phyloP scores from a whole-genome alignment of 176 grass and related monocot species.

The Dactylis glomerata region DNA sequence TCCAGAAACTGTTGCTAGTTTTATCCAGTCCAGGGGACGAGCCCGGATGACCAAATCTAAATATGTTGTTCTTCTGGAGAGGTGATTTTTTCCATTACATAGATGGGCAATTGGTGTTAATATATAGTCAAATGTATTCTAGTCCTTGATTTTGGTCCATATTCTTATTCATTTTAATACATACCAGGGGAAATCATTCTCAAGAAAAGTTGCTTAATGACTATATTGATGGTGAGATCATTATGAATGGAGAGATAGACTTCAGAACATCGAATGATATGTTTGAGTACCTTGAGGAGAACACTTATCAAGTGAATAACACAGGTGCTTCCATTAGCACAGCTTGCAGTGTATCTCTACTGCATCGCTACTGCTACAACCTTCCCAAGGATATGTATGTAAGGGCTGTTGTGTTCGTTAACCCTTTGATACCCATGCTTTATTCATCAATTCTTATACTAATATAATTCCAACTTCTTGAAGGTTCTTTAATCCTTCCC shows the following conservation, averaged over 20 bases:
- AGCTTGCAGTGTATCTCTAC: slow-evolving; percentile 74
- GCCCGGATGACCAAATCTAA: slow-evolving; percentile 84
- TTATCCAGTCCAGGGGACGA: slow-evolving; percentile 91
- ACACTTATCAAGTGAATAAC: slow-evolving; percentile 58
- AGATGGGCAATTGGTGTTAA: background rate
- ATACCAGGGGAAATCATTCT: slow-evolving; percentile 67
- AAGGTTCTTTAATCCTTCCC: slow-evolving; percentile 82
- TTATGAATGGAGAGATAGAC: slow-evolving; percentile 81
- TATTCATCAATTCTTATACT: slow-evolving; percentile 13
- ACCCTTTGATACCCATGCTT: background rate
- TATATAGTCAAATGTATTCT: slow-evolving; percentile 15
- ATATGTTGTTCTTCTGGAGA: slow-evolving; percentile 86
- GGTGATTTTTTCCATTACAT: slow-evolving; percentile 35
- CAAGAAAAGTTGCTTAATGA: slow-evolving; percentile 73
- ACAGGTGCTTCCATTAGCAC: slow-evolving; percentile 94
- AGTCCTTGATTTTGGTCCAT: background rate
- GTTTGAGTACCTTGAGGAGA: slow-evolving; percentile 75
- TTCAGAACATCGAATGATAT: slow-evolving; percentile 65
- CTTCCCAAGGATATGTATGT: slow-evolving; percentile 87
- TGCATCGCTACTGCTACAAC: slow-evolving; percentile 80
- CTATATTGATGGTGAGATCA: slow-evolving; percentile 63
- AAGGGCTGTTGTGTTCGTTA: slow-evolving; percentile 21
- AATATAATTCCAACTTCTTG: slow-evolving; percentile 35
- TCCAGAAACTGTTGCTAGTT: slow-evolving; percentile 88
- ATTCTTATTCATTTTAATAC: slow-evolving; percentile 21